Conservation (phyloP, 208 protist species). For the Phytomonas sp. region DNA sequence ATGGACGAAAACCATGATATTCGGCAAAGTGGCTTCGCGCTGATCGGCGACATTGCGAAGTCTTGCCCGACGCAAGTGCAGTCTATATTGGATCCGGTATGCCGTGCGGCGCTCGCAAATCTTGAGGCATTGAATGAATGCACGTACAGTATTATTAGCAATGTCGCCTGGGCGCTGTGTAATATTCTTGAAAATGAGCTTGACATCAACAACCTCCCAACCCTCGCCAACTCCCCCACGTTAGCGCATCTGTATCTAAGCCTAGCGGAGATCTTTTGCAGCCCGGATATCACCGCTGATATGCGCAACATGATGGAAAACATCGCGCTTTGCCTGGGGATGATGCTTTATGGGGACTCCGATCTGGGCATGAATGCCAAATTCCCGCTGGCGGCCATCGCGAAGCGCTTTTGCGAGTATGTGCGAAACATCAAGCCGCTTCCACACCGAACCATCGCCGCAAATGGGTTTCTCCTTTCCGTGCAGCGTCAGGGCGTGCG, state of each 20-base stretch:
- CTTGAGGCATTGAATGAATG: conserved; percentile 27
- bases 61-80: conserved; percentile 48
- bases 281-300: conserved; percentile 31
- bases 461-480: conserved; percentile 50
- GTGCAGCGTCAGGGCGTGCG: conserved; percentile 17
- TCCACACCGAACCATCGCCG: conserved; percentile 38
- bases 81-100: conserved; percentile 27
- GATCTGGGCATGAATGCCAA: conserved; percentile 35
- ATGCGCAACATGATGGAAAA: conserved; percentile 87
- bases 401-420: conserved; percentile 52
- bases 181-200: conserved; percentile 70
- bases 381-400: conserved; percentile 38
- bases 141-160: conserved; percentile 55
- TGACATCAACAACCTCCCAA: conserved; percentile 35
- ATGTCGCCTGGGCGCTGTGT: conserved; percentile 73
- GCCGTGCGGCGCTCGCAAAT: conserved; percentile 40
- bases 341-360: conserved; percentile 50
- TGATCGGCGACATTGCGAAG: conserved; percentile 60
- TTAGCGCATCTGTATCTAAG: conserved; percentile 42
- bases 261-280: conserved; percentile 32
- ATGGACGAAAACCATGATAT: conserved; percentile 40
- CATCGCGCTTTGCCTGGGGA: conserved; percentile 59
- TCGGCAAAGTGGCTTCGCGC: conserved; percentile 66
- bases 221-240: conserved; percentile 22
- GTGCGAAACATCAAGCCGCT: conserved; percentile 63